Conservation (phyloP, 768 basidiomycete species). For the Hygrophorus pudorinus region DNA sequence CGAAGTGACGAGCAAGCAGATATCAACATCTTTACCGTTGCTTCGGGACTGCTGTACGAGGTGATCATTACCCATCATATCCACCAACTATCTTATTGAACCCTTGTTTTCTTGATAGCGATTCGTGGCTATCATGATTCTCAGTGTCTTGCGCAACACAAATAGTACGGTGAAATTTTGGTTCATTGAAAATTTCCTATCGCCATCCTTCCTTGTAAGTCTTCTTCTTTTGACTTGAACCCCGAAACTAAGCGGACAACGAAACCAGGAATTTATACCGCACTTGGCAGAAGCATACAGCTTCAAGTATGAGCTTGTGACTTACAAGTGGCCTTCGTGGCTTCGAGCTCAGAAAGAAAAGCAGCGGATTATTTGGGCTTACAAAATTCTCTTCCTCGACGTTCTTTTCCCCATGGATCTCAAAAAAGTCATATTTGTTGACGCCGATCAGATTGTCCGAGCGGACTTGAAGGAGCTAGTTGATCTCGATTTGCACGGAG, state of each 20-base stretch:
- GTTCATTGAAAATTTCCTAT: conserved; percentile 99
- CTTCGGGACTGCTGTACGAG: conserved; percentile 94
- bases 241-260: background rate
- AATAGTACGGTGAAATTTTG: conserved; percentile 96
- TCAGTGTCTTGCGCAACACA: conserved; percentile 91
- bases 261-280: conserved; percentile 79
- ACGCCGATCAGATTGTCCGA: conserved; percentile 95
- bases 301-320: conserved; percentile 95
- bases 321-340: conserved; percentile 99
- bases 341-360: conserved; percentile 95
- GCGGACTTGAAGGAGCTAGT: conserved; percentile 93
- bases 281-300: conserved; percentile 84
- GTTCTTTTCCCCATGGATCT: conserved; percentile 98
- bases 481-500: conserved; percentile 86
- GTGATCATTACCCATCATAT: conserved; percentile 25
- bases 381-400: conserved; percentile 98
- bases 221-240: background rate
- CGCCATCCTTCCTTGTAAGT: conserved; percentile 87
- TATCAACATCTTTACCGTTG: conserved; percentile 98
- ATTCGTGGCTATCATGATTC: conserved; percentile 96
- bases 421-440: conserved; percentile 98
- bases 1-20: conserved; percentile 55
- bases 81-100: background rate
- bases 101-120: conserved; percentile 42
- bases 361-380: conserved; percentile 98